These are phyloP conservation scores for Penicillium pancosmium DNA, from an alignment of 495 filamentous ascomycete genomes.

Conservation along the genomic window DNA sequence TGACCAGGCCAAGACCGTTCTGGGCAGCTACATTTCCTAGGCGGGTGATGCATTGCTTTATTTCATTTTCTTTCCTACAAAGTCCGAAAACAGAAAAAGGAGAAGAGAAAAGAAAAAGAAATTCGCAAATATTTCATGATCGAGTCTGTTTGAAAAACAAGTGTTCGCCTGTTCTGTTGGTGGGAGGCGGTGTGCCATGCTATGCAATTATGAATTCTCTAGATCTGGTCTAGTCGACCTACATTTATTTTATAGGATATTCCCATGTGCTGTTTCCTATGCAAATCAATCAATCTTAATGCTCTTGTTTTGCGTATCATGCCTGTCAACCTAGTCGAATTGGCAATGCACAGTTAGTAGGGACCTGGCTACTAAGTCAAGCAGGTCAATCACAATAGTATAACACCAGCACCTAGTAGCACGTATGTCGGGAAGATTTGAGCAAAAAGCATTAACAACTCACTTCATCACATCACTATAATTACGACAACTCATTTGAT, in stretches of 20 bases:
- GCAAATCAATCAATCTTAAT: too few species aligned
- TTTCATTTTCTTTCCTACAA: neutral
- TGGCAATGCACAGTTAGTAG: too few species aligned
- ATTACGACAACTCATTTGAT: too few species aligned
- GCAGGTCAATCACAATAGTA: too few species aligned
- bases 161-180: neutral
- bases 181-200: neutral
- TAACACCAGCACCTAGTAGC: too few species aligned
- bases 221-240: neutral
- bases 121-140: neutral
- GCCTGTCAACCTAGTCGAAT: too few species aligned
- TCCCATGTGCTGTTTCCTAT: neutral
- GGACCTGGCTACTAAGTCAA: too few species aligned
- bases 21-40: constrained; percentile 59
- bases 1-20: constrained; percentile 55
- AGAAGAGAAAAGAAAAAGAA: neutral
- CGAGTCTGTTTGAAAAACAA: neutral
- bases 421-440: too few species aligned
- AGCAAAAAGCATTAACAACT: too few species aligned
- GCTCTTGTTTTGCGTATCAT: too few species aligned
- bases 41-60: neutral
- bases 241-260: neutral
- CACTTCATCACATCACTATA: too few species aligned
- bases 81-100: neutral
- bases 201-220: constrained; percentile 3